Evolutionary conservation across 78 protist genomes (phyloP).

Genomic region (Dictyostelium discoideum): DNA sequence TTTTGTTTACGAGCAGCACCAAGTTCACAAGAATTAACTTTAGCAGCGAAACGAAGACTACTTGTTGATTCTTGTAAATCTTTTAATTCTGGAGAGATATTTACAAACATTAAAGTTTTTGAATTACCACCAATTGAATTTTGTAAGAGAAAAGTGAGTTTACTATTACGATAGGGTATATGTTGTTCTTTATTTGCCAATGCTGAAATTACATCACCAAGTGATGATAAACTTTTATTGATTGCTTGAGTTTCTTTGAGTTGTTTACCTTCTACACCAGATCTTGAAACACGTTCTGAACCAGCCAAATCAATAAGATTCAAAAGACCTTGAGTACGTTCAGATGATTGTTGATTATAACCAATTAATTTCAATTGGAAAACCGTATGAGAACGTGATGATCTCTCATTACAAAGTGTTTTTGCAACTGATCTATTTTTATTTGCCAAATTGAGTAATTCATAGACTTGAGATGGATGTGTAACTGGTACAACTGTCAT

Average conservation of each 20-base stretch:
- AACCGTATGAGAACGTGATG: slow-evolving; percentile 91
- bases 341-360: slow-evolving; percentile 34
- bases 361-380: slow-evolving; percentile 82
- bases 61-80: slow-evolving; percentile 74
- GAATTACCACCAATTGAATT: slow-evolving; percentile 88
- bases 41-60: slow-evolving; percentile 79
- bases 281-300: slow-evolving; percentile 79
- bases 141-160: slow-evolving; percentile 72
- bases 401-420: slow-evolving; percentile 87
- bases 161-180: slow-evolving; percentile 76
- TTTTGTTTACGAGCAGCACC: slow-evolving; percentile 80
- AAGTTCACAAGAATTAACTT: slow-evolving; percentile 82
- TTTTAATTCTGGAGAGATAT: slow-evolving; percentile 83
- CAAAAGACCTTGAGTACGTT: slow-evolving; percentile 71
- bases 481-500: slow-evolving; percentile 27
- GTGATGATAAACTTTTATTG: slow-evolving; percentile 90
- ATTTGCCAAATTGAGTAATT: slow-evolving; percentile 65
- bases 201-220: slow-evolving; percentile 94
- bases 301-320: slow-evolving; percentile 90
- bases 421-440: slow-evolving; percentile 79
- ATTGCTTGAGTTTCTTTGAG: slow-evolving; percentile 93
- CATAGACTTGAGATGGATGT: slow-evolving; percentile 52
- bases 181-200: slow-evolving; percentile 85
- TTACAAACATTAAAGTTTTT: slow-evolving; percentile 94
- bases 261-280: slow-evolving; percentile 60